phyloP scores from a whole-genome alignment of 2,329 filamentous ascomycete species.

The Colletotrichum eleusines region DNA sequence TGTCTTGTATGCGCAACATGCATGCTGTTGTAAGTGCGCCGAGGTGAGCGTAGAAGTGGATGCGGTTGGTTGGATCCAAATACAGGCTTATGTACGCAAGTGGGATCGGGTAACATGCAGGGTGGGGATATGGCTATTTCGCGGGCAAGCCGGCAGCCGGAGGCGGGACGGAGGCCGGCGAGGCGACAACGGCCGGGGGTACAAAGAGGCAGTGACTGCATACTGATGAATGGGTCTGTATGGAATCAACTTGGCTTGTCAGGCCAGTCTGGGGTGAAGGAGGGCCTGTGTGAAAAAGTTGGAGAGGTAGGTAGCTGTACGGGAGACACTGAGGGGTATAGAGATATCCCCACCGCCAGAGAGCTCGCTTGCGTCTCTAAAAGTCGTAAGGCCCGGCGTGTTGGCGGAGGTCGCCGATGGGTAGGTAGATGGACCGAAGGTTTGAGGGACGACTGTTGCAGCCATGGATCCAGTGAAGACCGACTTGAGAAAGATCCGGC shows the following conservation, averaged over 20 bases:
- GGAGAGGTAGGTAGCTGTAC: not conserved
- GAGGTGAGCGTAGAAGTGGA: conserved; percentile 36
- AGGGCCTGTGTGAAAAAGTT: not conserved
- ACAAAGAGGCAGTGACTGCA: not conserved
- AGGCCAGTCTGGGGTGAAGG: not conserved
- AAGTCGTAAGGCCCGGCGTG: not conserved
- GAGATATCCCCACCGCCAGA: not conserved
- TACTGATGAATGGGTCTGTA: not conserved
- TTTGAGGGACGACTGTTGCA: not conserved
- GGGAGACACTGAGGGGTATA: not conserved
- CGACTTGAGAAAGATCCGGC: conserved; percentile 20
- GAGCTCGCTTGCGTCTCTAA: not conserved
- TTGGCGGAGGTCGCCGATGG: not conserved
- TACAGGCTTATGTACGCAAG: conserved; percentile 31
- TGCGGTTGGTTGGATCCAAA: conserved; percentile 15
- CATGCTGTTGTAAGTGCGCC: conserved; percentile 3
- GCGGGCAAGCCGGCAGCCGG: conserved; percentile 18
- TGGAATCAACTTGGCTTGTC: not conserved
- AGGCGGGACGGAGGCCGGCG: not conserved
- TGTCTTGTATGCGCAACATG: conserved; percentile 31
- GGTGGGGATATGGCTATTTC: conserved; percentile 25
- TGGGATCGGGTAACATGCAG: conserved; percentile 31
- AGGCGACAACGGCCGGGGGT: not conserved
- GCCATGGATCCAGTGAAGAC: conserved; percentile 1
- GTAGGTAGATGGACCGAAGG: not conserved